Conservation (phyloP, 2,329 filamentous ascomycete genomes). For the Diaporthe citri region DNA sequence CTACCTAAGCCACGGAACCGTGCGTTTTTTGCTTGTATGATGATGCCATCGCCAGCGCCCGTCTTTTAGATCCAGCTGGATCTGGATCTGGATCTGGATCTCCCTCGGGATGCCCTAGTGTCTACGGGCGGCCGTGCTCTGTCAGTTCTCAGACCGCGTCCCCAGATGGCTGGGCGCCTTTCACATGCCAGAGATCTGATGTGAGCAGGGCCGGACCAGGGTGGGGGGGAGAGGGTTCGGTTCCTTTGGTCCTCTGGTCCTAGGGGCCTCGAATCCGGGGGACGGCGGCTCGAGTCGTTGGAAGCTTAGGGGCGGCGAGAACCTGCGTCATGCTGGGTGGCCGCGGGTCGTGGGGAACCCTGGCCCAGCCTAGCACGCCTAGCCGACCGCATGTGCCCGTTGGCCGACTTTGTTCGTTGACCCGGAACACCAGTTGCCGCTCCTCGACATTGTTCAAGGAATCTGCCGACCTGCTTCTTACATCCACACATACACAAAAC, state of each 20-base stretch:
- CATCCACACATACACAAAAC: background rate
- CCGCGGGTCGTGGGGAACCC: conserved; percentile 21
- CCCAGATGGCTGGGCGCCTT: conserved; percentile 21
- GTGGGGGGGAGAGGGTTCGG: background rate
- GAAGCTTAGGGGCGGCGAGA: background rate
- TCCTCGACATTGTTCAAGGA: background rate
- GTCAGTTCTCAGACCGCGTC: background rate
- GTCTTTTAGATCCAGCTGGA: background rate
- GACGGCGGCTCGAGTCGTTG: conserved; percentile 17
- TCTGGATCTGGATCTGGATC: conserved; percentile 6
- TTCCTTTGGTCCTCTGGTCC: background rate
- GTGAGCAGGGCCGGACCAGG: conserved; percentile 20
- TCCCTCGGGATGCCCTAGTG: conserved; percentile 17
- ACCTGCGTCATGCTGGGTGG: conserved; percentile 28
- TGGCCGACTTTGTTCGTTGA: conserved; percentile 15
- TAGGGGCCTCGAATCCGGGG: conserved; percentile 7
- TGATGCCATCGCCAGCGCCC: background rate
- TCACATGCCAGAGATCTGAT: conserved; percentile 34
- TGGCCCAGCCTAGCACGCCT: background rate
- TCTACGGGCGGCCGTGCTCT: background rate
- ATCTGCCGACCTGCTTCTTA: background rate
- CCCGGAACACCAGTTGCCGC: conserved; percentile 8
- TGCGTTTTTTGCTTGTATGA: background rate
- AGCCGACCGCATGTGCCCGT: conserved; percentile 16
- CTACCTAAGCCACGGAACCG: background rate